phyloP scores from a whole-genome alignment of 176 grass and related monocot genomes.

The Oryza brachyantha region DNA sequence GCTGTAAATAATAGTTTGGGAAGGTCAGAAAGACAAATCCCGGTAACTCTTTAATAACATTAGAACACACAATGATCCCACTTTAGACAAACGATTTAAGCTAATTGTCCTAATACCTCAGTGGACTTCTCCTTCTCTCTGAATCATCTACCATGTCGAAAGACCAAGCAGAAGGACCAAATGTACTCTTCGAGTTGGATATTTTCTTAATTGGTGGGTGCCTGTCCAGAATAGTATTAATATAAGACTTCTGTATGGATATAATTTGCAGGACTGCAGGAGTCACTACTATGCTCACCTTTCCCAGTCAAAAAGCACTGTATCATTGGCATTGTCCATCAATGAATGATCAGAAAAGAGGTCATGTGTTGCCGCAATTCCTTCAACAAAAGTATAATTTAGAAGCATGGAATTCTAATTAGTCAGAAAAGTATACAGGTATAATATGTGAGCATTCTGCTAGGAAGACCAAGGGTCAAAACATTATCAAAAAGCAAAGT shows the following conservation, averaged over 20 bases:
- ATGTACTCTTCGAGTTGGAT: conserved; percentile 26
- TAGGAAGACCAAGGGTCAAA: conserved; percentile 10
- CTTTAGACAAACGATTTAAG: conserved; percentile 9
- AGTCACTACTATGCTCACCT: conserved; percentile 35
- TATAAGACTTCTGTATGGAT: conserved; percentile 19
- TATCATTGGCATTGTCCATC: conserved; percentile 22
- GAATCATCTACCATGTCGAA: conserved; percentile 40
- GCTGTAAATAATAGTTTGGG: conserved; percentile 41
- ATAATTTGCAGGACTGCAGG: conserved; percentile 14
- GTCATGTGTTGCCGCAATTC: conserved; percentile 31
- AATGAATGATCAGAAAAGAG: conserved; percentile 34
- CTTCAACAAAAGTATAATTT: conserved; percentile 22
- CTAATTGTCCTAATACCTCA: conserved; percentile 33
- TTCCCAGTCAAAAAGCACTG: conserved; percentile 43
- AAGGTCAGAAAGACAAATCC: conserved; percentile 19
- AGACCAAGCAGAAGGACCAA: conserved; percentile 39
- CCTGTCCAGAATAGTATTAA: conserved; percentile 31
- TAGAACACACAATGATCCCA: conserved; percentile 13
- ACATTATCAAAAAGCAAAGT: background rate
- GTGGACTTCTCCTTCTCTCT: conserved; percentile 44
- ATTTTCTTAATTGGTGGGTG: conserved; percentile 33
- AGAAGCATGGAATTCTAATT: conserved; percentile 13
- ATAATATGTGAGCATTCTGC: background rate
- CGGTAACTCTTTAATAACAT: conserved; percentile 15
- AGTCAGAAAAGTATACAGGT: conserved; percentile 4